Conservation (phyloP, 495 filamentous ascomycete genomes). For the Annulohypoxylon moriforme region DNA sequence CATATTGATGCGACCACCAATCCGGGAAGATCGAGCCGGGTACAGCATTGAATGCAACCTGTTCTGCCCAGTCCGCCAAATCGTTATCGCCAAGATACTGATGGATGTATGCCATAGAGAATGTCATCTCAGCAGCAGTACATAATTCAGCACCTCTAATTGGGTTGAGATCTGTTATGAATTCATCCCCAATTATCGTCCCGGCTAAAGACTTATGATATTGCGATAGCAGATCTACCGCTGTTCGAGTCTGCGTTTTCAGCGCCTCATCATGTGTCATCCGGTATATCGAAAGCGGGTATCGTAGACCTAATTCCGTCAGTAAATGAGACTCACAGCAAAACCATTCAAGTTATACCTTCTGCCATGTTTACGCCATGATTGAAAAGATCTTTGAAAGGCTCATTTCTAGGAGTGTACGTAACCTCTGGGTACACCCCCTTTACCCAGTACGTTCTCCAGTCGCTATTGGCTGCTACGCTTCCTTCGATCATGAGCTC, state of each 20-base stretch:
- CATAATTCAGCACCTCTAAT: conserved; percentile 51
- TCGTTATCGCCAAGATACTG: conserved; percentile 59
- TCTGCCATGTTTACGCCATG: conserved; percentile 50
- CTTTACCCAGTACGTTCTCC: conserved; percentile 47
- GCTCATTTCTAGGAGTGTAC: conserved; percentile 40
- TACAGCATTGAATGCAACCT: conserved; percentile 69
- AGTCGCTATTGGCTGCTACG: conserved; percentile 52
- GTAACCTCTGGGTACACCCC: conserved; percentile 48
- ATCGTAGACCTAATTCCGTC: conserved; percentile 41
- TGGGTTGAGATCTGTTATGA: conserved; percentile 48
- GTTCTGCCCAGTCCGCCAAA: conserved; percentile 69
- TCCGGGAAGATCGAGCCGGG: conserved; percentile 66
- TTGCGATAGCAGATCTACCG: conserved; percentile 45
- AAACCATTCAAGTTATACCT: conserved; percentile 26
- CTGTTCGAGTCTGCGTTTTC: conserved; percentile 46
- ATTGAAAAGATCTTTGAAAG: conserved; percentile 42
- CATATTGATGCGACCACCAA: conserved; percentile 73
- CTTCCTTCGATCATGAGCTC: conserved; percentile 50
- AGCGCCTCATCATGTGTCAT: conserved; percentile 47
- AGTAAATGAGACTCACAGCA: conserved; percentile 27
- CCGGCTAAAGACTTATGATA: conserved; percentile 51
- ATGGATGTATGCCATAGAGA: conserved; percentile 50
- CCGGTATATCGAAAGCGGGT: conserved; percentile 47
- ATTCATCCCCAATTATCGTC: conserved; percentile 49
- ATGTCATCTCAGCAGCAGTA: conserved; percentile 49